These are phyloP conservation scores for Raddia distichophylla DNA, from an alignment of 176 grass and related monocot species.

Conservation along the genomic window DNA sequence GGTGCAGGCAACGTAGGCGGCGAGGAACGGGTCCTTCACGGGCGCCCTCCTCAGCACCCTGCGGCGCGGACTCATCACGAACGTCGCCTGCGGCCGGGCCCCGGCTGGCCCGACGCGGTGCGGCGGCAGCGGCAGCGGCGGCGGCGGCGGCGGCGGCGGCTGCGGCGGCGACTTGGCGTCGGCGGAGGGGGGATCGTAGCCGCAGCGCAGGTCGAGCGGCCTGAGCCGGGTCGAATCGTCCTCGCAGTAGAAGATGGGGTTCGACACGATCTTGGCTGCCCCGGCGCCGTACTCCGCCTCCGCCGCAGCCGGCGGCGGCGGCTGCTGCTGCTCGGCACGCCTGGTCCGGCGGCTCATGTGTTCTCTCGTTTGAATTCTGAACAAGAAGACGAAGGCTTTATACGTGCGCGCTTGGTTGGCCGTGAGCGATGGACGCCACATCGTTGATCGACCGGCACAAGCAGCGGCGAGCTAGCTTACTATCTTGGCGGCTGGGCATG, in stretches of 20 bases:
- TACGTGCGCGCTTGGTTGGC: not conserved
- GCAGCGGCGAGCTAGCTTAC: not conserved
- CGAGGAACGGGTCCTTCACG: constrained; percentile 47
- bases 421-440: not conserved
- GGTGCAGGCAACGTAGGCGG: constrained; percentile 48
- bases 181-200: constrained; percentile 18
- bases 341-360: constrained; percentile 2
- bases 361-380: not conserved
- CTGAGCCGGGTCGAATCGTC: not conserved
- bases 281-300: not conserved
- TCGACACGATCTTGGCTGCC: constrained; percentile 3
- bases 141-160: constrained; percentile 28
- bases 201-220: not conserved
- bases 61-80: constrained; percentile 6
- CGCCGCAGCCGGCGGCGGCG: not conserved
- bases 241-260: constrained; percentile 37
- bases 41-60: constrained; percentile 16
- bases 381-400: not conserved
- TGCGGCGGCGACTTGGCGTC: constrained; percentile 20
- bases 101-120: not conserved
- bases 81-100: not conserved
- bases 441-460: not conserved
- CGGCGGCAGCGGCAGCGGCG: constrained; percentile 34
- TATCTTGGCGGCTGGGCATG: constrained; percentile 25
- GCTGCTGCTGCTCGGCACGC: not conserved